Conservation (phyloP, 2,329 filamentous ascomycete species). For the Dothideomycetidae sp. region DNA sequence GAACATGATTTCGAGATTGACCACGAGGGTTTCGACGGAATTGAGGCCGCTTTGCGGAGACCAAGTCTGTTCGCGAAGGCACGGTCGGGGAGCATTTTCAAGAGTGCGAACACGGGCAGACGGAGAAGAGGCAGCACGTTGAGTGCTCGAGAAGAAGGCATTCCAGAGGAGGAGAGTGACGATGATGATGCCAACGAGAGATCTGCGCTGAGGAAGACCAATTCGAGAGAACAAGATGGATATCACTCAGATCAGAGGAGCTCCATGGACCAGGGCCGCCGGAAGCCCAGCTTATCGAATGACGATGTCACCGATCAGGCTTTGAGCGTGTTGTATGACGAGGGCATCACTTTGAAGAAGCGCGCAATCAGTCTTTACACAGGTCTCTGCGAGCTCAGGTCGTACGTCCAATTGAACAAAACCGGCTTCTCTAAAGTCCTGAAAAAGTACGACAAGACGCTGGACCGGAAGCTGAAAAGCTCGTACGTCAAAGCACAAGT, state of each 20-base stretch:
- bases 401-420: slow-evolving; percentile 87
- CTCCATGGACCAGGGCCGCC: neutral
- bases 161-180: slow-evolving; percentile 43
- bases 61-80: slow-evolving; percentile 20
- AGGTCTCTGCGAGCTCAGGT: slow-evolving; percentile 85
- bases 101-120: slow-evolving; percentile 30
- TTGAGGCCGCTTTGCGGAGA: slow-evolving; percentile 18
- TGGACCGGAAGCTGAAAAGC: slow-evolving; percentile 66
- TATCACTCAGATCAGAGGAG: neutral
- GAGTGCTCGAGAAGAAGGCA: slow-evolving; percentile 40
- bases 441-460: slow-evolving; percentile 97
- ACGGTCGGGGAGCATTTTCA: slow-evolving; percentile 38
- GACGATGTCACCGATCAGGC: slow-evolving; percentile 66
- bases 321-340: slow-evolving; percentile 53
- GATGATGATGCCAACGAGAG: slow-evolving; percentile 47
- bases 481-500: slow-evolving; percentile 64
- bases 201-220: slow-evolving; percentile 28
- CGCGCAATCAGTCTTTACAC: slow-evolving; percentile 78
- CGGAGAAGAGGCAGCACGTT: slow-evolving; percentile 32
- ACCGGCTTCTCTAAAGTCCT: slow-evolving; percentile 93
- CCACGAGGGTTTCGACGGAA: slow-evolving; percentile 27
- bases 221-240: slow-evolving; percentile 13
- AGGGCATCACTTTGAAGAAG: slow-evolving; percentile 81
- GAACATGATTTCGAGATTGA: slow-evolving; percentile 53
- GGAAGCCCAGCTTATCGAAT: slow-evolving; percentile 7